A percentile compares a stretch with the other conserved stretches of the same genome.
phyloP scores from a whole-genome alignment of 495 filamentous ascomycete genomes.

The Durotheca rogersii region DNA sequence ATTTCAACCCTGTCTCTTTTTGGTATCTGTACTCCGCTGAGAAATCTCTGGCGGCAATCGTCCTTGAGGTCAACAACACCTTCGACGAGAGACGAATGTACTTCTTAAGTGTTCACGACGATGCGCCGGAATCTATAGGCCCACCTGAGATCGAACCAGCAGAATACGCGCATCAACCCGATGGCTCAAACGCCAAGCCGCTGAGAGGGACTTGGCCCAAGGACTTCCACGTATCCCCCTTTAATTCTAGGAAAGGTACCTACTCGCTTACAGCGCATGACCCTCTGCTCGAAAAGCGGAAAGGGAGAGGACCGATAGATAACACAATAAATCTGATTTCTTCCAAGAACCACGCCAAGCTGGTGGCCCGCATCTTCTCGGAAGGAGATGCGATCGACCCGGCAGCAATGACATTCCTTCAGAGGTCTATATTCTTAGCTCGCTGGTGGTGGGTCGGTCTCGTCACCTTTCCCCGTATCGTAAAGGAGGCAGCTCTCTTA shows the following conservation, averaged over 20 bases:
- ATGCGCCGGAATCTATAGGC: constrained; percentile 10
- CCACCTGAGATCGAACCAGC: constrained; percentile 5
- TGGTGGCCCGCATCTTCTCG: constrained; percentile 55
- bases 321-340: constrained; percentile 59
- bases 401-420: constrained; percentile 35
- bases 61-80: constrained; percentile 78
- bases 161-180: constrained; percentile 1
- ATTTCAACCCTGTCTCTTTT: constrained; percentile 76
- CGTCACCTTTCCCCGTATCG: constrained; percentile 61
- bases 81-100: constrained; percentile 72
- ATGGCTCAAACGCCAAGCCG: constrained; percentile 19
- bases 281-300: constrained; percentile 46
- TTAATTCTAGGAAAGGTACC: constrained; percentile 64
- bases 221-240: constrained; percentile 74
- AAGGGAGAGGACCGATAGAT: constrained; percentile 44
- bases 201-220: constrained; percentile 60
- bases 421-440: constrained; percentile 50
- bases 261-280: constrained; percentile 59
- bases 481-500: constrained; percentile 55
- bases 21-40: constrained; percentile 72
- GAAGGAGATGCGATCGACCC: constrained; percentile 53
- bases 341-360: constrained; percentile 55
- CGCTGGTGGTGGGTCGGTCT: constrained; percentile 65
- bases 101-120: constrained; percentile 45
- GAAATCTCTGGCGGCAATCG: constrained; percentile 61